Base-by-base conservation (phyloP, 257 asterid species). In the Gynochthodes officinalis region DNA sequence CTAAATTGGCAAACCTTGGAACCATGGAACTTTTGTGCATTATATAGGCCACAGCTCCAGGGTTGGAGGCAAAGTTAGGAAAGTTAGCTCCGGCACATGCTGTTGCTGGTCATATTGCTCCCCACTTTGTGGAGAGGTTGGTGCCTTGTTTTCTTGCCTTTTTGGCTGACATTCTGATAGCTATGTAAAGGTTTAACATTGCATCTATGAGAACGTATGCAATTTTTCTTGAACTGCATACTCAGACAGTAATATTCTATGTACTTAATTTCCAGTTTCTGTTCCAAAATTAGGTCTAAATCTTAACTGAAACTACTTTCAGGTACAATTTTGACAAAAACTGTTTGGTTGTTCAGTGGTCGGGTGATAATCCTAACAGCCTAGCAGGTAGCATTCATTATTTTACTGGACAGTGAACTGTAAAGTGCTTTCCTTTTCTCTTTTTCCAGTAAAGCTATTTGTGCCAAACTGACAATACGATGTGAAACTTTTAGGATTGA, bases 281-380 rank as follows among this genome's bases (percentile, higher is more conserved):
- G 15, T 59, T 40, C 27, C 5, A 33, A 5, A 1, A 33, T 9
- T 58, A 14, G 27, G 0, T 3, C 64, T 25, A 12, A 32, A 5
- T 44, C 5, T 46, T 27, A 21, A n/a, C 16, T 69, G 33, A n/a
- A 52, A 52, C 35, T 19, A 27, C 18, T 72, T 81, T 66, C 92
- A 93, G 98, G 93, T 90, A 89, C 80, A 78, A 81, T 43, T 91
- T 94, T 62, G 87, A 88, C 85, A 84, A 86, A 73, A 83, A 84
- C 72, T 91, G 97, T 81, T 75, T 87, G 54, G 71, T 91, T 64
- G 79, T 92, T 77, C 95, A 94, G 60, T 94, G 97, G 97, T 94
- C 97, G 70, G 99, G 99, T 60, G 97, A 94, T 85, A 94, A 94
- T 78, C 99, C 99, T 50, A 94, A 94, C 89, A 94, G 99, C 86